A percentile compares a stretch with the other conserved stretches of the same genome.
Conservation (phyloP, 139 green algal species). For the Zygnema circumcarinatum region DNA sequence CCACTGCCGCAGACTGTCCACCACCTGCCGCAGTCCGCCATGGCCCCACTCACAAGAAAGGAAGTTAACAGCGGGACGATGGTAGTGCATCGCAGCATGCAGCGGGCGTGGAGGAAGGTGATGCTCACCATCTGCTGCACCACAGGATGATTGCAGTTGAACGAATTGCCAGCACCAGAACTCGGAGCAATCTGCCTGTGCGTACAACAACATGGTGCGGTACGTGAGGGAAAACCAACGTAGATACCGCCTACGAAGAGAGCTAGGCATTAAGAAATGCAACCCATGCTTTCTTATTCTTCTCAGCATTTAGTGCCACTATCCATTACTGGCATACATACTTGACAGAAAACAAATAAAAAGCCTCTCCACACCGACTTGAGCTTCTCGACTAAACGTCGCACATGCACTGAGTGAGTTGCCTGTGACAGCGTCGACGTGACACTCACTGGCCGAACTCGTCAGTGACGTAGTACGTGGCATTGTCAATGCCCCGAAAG, state of each 20-base stretch:
- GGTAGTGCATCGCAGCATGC: neutral
- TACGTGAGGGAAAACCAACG: too few relatives aligned
- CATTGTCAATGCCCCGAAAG: slow-evolving; percentile 96
- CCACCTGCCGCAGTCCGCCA: slow-evolving; percentile 65
- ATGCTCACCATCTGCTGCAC: slow-evolving; percentile 77
- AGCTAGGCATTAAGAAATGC: neutral
- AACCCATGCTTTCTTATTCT: too few relatives aligned
- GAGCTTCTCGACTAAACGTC: neutral
- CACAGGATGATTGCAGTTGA: slow-evolving; percentile 98
- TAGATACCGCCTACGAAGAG: too few relatives aligned
- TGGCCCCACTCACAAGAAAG: neutral
- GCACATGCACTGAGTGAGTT: neutral
- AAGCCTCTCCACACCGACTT: neutral
- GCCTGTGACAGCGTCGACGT: neutral
- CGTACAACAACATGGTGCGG: too few relatives aligned
- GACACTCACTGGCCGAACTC: slow-evolving; percentile 31
- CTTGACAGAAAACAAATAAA: neutral
- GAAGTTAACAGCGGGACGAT: neutral
- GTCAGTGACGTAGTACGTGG: slow-evolving; percentile 94
- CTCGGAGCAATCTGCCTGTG: slow-evolving; percentile 13
- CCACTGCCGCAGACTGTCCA: slow-evolving; percentile 95
- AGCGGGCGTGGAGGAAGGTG: neutral
- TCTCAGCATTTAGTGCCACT: too few relatives aligned
- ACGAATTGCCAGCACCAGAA: slow-evolving; percentile 83
- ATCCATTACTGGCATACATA: too few relatives aligned